Conservation (phyloP, 129 eudicot species). For the Rutidosis leptorrhynchoides region DNA sequence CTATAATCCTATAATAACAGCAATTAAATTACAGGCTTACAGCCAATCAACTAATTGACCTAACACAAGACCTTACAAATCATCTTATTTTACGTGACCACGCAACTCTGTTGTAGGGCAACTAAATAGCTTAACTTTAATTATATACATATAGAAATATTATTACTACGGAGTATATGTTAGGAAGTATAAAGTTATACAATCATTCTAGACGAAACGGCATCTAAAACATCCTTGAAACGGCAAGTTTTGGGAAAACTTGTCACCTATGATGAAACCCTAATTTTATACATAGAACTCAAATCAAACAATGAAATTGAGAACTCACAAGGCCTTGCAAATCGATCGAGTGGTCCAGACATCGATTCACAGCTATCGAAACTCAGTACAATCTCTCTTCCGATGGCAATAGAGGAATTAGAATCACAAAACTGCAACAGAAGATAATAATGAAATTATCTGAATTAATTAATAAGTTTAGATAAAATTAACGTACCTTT, state of each 20-base stretch:
- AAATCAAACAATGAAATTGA: conserved; percentile 6
- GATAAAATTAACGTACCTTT: conserved; percentile 9
- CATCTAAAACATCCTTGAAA: background rate
- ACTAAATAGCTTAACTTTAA: too few species aligned
- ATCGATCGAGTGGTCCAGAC: conserved; percentile 92
- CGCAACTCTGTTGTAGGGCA: too few species aligned
- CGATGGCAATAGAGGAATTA: conserved; percentile 10
- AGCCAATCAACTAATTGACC: background rate
- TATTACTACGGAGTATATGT: too few species aligned
- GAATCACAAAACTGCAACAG: conserved; percentile 16
- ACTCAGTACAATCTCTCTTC: conserved; percentile 8
- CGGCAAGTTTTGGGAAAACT: background rate
- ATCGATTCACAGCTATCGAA: conserved; percentile 33
- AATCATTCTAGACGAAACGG: background rate
- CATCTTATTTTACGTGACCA: background rate
- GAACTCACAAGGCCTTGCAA: conserved; percentile 85
- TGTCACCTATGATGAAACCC: conserved; percentile 15
- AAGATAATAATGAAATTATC: background rate
- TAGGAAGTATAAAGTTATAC: too few species aligned
- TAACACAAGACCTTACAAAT: background rate
- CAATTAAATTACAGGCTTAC: background rate
- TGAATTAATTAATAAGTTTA: conserved; percentile 14
- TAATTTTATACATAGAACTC: conserved; percentile 8
- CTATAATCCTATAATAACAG: background rate
- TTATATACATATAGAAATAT: too few species aligned